Base-by-base conservation (phyloP, 495 filamentous ascomycete genomes). In the Cercophora samala region DNA sequence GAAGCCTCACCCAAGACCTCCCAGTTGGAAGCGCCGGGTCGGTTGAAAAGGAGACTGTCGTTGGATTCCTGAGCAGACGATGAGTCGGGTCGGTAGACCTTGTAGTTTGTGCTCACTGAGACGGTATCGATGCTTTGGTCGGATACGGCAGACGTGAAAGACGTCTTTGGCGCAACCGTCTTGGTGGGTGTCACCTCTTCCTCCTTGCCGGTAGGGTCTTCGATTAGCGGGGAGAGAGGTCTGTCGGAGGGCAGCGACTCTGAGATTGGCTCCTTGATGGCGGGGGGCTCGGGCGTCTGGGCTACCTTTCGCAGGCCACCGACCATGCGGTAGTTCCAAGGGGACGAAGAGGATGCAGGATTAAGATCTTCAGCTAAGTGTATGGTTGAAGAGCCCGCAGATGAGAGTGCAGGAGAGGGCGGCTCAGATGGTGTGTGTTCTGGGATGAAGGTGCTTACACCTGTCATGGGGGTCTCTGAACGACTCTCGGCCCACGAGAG, bases 221-320 rank as follows among this genome's bases (percentile, higher is more conserved):
- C 78, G 59, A 77, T 80, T 24, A 84, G 71, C 17, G 79, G 77
- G 26, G 82, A 74, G 32, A 82, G 77, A 63, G 74, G 76, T 24
- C 75, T 68, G 17, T 74, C 73, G 26, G 72, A 62, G 54, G 70
- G 51, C 15, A 72, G 60, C 1, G 71, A 58, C n/a, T 75, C 64
- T 54, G 74, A 66, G 46, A 72, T 18, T 58, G 74, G 69, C 60
- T 71, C 76, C 66, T 81, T 83, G 15, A 75, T 72, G 70, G 82
- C 84, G 52, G 75, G 70, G 5, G 53, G 53, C 69, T 85, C 83
- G 29, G 82, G 79, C 24, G 82, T 84, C 23, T 77, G 76, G 21
- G 81, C 77, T 15, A 85, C 84, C 71, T 84, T 84, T 24, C 84
- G 83, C 61, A 86, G 72, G 63, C 84, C 84, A 73, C 84, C 83